These are phyloP conservation scores for Collybia nuda DNA, from an alignment of 768 basidiomycete species.

Conservation along the genomic window DNA sequence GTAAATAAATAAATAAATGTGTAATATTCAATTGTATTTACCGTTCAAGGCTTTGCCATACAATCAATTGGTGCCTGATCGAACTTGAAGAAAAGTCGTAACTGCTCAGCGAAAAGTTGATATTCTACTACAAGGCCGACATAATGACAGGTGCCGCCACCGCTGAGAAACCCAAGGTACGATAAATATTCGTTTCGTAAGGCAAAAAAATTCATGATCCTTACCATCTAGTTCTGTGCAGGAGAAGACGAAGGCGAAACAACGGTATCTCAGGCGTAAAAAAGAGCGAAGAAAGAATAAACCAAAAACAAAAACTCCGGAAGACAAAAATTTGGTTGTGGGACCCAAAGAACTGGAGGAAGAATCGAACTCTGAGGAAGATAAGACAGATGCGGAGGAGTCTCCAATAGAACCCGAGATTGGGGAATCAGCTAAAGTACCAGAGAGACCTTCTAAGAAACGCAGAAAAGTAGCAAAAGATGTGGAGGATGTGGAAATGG, in stretches of 20 bases:
- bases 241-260: conserved; percentile 71
- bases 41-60: too few species aligned
- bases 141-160: conserved; percentile 1
- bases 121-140: too few species aligned
- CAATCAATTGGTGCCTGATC: too few species aligned
- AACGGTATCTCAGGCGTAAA: conserved; percentile 73
- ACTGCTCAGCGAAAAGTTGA: too few species aligned
- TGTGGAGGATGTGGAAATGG: conserved; percentile 20
- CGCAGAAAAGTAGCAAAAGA: conserved; percentile 34
- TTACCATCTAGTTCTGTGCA: conserved; percentile 24
- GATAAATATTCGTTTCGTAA: not conserved
- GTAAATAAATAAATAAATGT: too few species aligned
- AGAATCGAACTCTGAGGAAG: conserved; percentile 14
- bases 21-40: too few species aligned
- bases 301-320: conserved; percentile 13
- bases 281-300: conserved; percentile 58
- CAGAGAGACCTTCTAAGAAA: conserved; percentile 39
- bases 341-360: conserved; percentile 22
- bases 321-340: not conserved
- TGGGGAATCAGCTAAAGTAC: conserved; percentile 16
- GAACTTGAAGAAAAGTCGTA: too few species aligned
- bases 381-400: conserved; percentile 16
- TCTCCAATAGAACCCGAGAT: conserved; percentile 12
- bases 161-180: conserved; percentile 13
- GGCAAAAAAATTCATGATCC: conserved; percentile 13